Percentiles rank a stretch among this genome's conserved stretches.
Evolutionary conservation across 108 stramenopile genomes (phyloP).

Genomic region (Pinguiococcus pyrenoidosus): DNA sequence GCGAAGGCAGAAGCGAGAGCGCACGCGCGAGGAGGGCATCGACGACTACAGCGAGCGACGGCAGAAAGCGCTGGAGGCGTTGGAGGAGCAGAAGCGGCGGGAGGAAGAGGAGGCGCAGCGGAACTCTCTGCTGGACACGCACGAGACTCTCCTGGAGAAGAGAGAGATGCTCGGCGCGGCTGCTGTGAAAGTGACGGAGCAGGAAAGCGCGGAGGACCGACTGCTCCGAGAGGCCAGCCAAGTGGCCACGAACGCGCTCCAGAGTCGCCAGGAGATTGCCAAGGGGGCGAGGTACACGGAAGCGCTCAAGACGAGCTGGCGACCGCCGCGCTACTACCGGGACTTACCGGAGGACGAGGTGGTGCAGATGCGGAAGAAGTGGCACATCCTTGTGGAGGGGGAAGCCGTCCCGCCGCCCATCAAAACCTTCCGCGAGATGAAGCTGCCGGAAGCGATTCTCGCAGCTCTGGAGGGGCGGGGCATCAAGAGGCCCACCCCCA

Average conservation of each 20-base stretch:
- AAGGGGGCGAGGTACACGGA: constrained; percentile 61
- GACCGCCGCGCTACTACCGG: constrained; percentile 56
- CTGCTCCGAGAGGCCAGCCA: constrained; percentile 75
- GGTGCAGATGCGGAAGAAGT: constrained; percentile 67
- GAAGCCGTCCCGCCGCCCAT: constrained; percentile 67
- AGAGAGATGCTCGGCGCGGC: no score
- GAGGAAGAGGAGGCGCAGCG: no score
- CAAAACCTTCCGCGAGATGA: constrained; percentile 85
- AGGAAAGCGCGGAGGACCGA: constrained; percentile 54
- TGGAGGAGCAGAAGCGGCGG: no score
- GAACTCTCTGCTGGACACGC: no score
- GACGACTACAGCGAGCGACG: no score
- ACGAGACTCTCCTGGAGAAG: no score
- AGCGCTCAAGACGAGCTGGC: constrained; percentile 72
- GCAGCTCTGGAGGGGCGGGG: constrained; percentile 57
- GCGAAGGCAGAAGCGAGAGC: no score
- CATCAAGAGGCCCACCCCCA: constrained; percentile 87
- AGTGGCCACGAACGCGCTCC: constrained; percentile 84
- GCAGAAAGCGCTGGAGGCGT: no score
- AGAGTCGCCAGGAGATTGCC: constrained; percentile 80
- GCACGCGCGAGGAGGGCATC: no score
- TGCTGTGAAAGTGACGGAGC: constrained; percentile 45
- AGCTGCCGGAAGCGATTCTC: constrained; percentile 67
- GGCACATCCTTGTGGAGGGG: constrained; percentile 90
- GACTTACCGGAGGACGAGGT: constrained; percentile 53